These are phyloP conservation scores for Thozetella sp. DNA, from an alignment of 495 filamentous ascomycete genomes.

Conservation along the genomic window DNA sequence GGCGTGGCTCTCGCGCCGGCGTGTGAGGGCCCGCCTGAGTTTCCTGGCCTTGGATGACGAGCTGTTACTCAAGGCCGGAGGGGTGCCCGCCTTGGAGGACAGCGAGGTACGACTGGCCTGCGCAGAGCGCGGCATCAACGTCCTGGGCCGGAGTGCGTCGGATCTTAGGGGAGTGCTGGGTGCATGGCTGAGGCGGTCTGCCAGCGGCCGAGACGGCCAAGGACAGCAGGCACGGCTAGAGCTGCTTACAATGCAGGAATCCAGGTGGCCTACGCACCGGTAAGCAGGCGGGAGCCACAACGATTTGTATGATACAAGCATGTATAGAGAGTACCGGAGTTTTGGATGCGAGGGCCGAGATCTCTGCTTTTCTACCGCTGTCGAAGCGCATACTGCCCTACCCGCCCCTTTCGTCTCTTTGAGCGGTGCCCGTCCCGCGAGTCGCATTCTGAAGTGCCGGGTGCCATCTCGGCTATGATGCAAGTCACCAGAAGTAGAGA, in stretches of 20 bases:
- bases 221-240: neutral
- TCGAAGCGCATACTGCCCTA: too few relatives aligned
- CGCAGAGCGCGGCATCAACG: conserved; percentile 39
- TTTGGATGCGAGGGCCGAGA: too few relatives aligned
- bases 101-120: conserved; percentile 46
- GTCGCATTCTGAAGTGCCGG: too few relatives aligned
- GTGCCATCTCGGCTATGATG: too few relatives aligned
- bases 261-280: conserved; percentile 64
- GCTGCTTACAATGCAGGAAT: neutral
- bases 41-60: conserved; percentile 49
- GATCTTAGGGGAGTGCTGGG: conserved; percentile 25
- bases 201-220: conserved; percentile 7
- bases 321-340: too few relatives aligned
- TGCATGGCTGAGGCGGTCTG: conserved; percentile 32
- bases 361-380: too few relatives aligned
- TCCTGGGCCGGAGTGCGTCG: conserved; percentile 19
- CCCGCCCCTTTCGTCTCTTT: too few relatives aligned
- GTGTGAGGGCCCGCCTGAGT: conserved; percentile 35
- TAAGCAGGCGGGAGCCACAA: conserved; percentile 81
- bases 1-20: neutral
- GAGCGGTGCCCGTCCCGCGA: too few relatives aligned
- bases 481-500: too few relatives aligned
- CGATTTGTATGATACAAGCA: conserved; percentile 90
- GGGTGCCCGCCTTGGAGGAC: conserved; percentile 27
- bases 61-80: conserved; percentile 33